These are phyloP conservation scores for Elongisporangium undulatum DNA, from an alignment of 352 stramenopile species.

Conservation along the genomic window DNA sequence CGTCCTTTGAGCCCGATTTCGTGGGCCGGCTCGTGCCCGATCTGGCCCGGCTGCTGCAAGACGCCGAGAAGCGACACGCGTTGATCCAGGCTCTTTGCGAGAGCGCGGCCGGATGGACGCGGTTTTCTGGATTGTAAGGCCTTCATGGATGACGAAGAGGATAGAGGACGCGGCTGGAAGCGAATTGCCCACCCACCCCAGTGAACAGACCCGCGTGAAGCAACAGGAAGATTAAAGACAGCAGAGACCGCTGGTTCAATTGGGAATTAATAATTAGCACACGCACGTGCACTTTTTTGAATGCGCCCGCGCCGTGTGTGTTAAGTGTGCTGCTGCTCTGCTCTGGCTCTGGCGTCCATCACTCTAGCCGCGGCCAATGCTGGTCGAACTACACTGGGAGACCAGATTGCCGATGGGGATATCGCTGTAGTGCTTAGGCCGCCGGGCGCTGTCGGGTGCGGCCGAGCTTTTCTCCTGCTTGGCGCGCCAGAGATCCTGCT, in stretches of 20 bases:
- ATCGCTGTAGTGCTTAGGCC: slow-evolving; percentile 76
- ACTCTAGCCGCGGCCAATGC: slow-evolving; percentile 8
- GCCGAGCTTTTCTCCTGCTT: slow-evolving; percentile 30
- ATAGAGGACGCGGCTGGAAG: neutral
- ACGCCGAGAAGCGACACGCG: slow-evolving; percentile 80
- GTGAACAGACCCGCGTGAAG: neutral
- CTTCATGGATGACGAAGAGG: neutral
- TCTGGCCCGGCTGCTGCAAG: slow-evolving; percentile 76
- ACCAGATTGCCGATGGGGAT: slow-evolving; percentile 29
- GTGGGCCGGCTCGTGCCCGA: slow-evolving; percentile 81
- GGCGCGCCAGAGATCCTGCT: slow-evolving; percentile 78
- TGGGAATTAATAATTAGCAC: neutral
- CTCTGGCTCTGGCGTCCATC: too few species aligned
- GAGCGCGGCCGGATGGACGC: slow-evolving; percentile 75
- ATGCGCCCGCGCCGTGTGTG: neutral
- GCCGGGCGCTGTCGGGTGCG: slow-evolving; percentile 26
- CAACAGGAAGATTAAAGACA: neutral
- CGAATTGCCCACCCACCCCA: neutral
- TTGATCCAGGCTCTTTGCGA: slow-evolving; percentile 82
- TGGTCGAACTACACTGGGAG: slow-evolving; percentile 32
- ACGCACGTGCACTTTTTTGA: neutral
- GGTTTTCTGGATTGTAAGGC: slow-evolving; percentile 71
- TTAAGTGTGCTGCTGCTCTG: too few species aligned
- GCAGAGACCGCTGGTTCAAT: neutral
- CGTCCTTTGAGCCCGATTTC: slow-evolving; percentile 85